Evolutionary conservation across 148 eudicot species (phyloP).

Genomic region (Camellia lanceoleosa): DNA sequence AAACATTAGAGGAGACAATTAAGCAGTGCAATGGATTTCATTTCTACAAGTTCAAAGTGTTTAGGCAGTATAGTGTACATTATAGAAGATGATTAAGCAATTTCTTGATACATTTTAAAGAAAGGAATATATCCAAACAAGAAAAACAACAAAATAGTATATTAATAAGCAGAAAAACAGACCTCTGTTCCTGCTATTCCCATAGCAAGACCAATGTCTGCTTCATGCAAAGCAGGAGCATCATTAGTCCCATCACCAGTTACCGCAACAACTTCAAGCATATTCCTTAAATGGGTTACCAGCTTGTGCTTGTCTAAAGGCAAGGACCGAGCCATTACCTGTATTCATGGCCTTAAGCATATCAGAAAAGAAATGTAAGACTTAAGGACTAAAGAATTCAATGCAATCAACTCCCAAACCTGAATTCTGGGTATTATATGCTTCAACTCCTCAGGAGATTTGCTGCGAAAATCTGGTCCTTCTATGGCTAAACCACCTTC

Average conservation of each 20-base stretch:
- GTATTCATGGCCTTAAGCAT: neutral
- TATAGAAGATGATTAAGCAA: too few relatives aligned
- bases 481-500: conserved; percentile 79
- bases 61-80: too few relatives aligned
- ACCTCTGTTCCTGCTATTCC: conserved; percentile 90
- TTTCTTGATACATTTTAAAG: neutral
- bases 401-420: conserved; percentile 32
- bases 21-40: too few relatives aligned
- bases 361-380: neutral
- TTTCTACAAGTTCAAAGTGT: too few relatives aligned
- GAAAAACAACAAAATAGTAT: neutral
- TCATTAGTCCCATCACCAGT: conserved; percentile 93
- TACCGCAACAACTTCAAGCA: conserved; percentile 71
- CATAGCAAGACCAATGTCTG: conserved; percentile 92
- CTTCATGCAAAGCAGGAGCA: conserved; percentile 84
- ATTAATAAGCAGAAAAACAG: neutral
- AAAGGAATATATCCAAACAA: neutral
- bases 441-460: conserved; percentile 51
- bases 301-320: conserved; percentile 70
- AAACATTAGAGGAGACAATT: too few relatives aligned
- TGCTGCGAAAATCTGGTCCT: conserved; percentile 69
- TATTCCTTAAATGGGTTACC: conserved; percentile 48
- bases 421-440: conserved; percentile 63
- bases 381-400: neutral
- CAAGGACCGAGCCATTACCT: conserved; percentile 85